Evolutionary conservation across 345 rosid genomes (phyloP), one percentile per base, ranked within the genome.

Genomic region (Angophora floribunda): DNA sequence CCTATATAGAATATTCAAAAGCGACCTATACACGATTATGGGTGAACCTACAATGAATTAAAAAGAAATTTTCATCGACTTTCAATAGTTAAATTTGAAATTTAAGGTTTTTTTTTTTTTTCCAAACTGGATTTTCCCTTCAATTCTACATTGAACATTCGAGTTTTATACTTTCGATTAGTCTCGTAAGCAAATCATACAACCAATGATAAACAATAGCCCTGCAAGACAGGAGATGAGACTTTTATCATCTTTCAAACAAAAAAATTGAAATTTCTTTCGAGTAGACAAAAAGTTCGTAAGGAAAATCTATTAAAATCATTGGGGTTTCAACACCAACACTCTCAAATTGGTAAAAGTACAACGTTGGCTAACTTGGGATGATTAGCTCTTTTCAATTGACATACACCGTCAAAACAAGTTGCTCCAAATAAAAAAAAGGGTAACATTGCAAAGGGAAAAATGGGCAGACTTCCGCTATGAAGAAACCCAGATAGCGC

Each of bases 61-160:
- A 61, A 22, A 55, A 63, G 17, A 63, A n/a, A 63, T 63, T 63
- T 6, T 3, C 0, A 65, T 65, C 1, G 0, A 30, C 78, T 14
- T 30, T 0, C 5, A 14, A 30, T 0, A 13, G 0, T 63, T 63
- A n/a, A n/a, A 13, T 13, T n/a, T 14, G 9, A n/a, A 63, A n/a
- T 63, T 63, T 36, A 36, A 36, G 41, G 41, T n/a, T n/a, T 36
- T 36, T 52, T 14, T 61, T 30, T n/a, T 65, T 32, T 13, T n/a
- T n/a, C 41, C 41, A 32, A 67, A 67, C 0, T 67, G 0, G 44
- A 17, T 9, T 32, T 32, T 10, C 41, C 45, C 45, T 9, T 32
- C 79, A 16, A 16, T 17, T 67, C 79, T 9, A 16, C 22, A 32
- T 67, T 8, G 21, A 67, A 32, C 36, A 67, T 32, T 67, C 12